Evolutionary conservation across 2,329 filamentous ascomycete species (phyloP), one percentile per base, ranked within the genome.

Genomic region (Aspergillus sojae): DNA sequence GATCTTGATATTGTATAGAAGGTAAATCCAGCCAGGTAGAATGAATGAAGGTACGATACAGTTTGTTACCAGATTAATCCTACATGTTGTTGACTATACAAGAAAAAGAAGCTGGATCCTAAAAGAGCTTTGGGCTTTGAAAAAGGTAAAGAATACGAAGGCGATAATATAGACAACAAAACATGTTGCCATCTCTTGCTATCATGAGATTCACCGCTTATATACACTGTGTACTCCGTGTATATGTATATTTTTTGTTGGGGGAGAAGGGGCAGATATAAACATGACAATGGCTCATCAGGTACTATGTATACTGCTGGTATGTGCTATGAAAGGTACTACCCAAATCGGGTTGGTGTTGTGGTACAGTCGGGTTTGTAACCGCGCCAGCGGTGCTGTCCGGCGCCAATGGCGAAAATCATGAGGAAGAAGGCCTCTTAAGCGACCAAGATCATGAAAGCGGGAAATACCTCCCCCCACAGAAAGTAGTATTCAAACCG

Each of bases 351-450:
- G 5, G 14, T 16, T 36, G 34, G 34, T 36, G 34, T 2, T 36
- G 34, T 16, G 34, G 34, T 36, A 36, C 11, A 16, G 34, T 53
- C 19, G 21, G 6, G 48, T 60, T 45, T 41, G 62, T 65, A 72
- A 68, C 66, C 70, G 70, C 70, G 63, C 61, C 65, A 50, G 61
- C 30, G 32, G 52, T 50, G 36, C 50, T 39, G 21, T 39, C 59
- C 56, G 65, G 71, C 71, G 71, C 67, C 70, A 72, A 70, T 65
- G 65, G 71, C 68, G 67, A 72, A 70, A 68, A 69, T 68, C 64
- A 68, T 63, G 60, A 65, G 62, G 36, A 62, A 46, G 52, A 23
- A n/a, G 45, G 28, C 19, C 48, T 45, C 53, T 39, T 62, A 62
- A 62, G 63, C 61, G 63, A 65, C 48, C 50, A 26, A 61, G 19